A percentile compares a stretch with the other conserved stretches of the same genome.
phyloP scores from a whole-genome alignment of 441 rosid species.

The Flueggea neowawraea region DNA sequence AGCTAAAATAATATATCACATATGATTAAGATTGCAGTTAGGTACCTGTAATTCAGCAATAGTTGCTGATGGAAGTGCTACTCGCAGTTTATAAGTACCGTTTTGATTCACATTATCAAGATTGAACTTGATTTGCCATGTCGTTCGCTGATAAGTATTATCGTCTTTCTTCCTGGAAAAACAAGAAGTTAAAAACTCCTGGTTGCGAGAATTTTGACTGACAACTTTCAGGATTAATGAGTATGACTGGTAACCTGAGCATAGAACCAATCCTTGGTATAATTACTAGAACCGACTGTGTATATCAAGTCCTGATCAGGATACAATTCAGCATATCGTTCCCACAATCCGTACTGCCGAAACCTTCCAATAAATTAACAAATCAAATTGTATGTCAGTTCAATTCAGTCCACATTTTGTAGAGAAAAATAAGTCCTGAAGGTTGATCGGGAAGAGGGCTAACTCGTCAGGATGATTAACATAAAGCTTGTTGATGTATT shows the following conservation, averaged over 20 bases:
- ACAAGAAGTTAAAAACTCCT: too few relatives aligned
- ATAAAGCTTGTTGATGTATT: slow-evolving; percentile 51
- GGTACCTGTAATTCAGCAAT: slow-evolving; percentile 64
- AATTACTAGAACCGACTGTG: slow-evolving; percentile 41
- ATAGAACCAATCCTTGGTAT: slow-evolving; percentile 50
- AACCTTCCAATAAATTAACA: slow-evolving; percentile 32
- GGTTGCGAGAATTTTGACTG: too few relatives aligned
- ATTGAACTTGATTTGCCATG: slow-evolving; percentile 74
- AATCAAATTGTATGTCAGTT: too few relatives aligned
- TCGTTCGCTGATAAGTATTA: slow-evolving; percentile 40
- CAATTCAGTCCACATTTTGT: too few relatives aligned
- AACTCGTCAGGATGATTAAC: slow-evolving; percentile 24
- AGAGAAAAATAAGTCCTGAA: not conserved
- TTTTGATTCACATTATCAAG: slow-evolving; percentile 28
- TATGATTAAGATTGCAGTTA: not conserved
- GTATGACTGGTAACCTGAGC: slow-evolving; percentile 32
- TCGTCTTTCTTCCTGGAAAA: too few relatives aligned
- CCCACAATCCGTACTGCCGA: slow-evolving; percentile 71
- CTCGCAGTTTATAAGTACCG: slow-evolving; percentile 47
- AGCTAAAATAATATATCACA: not conserved
- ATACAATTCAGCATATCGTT: slow-evolving; percentile 43
- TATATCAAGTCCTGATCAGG: slow-evolving; percentile 49
- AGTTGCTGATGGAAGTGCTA: slow-evolving; percentile 75
- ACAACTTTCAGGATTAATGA: too few relatives aligned
- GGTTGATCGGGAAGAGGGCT: not conserved